Evolutionary conservation across 140 eudicot genomes (phyloP).

Genomic region (Oenanthe javanica): DNA sequence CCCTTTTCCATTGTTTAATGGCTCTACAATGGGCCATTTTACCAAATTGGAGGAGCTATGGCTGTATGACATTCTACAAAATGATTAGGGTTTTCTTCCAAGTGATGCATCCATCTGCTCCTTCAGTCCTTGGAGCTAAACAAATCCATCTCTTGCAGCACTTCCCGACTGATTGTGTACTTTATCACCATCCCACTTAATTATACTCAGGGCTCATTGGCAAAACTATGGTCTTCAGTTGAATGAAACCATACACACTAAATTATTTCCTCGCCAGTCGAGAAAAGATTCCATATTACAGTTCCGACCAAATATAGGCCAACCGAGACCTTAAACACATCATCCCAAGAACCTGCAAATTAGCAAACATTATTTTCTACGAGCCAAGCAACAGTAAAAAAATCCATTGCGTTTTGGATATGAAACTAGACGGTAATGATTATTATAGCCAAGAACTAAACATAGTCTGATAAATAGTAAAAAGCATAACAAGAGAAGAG

Average conservation of each 20-base stretch:
- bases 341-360: slow-evolving; percentile 82
- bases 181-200: neutral
- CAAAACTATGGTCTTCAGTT: neutral
- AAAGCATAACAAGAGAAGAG: neutral
- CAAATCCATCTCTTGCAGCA: neutral
- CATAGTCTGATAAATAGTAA: neutral
- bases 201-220: neutral
- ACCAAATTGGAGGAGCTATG: neutral
- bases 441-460: neutral
- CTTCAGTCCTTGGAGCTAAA: neutral
- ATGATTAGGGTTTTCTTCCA: neutral
- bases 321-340: slow-evolving; percentile 77
- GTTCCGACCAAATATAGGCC: slow-evolving; percentile 81
- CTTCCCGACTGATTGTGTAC: neutral
- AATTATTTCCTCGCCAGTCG: slow-evolving; percentile 81
- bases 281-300: slow-evolving; percentile 77
- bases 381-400: neutral
- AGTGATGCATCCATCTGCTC: neutral
- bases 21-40: neutral
- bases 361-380: neutral
- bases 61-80: neutral
- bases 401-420: neutral
- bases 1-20: neutral
- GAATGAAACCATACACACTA: neutral
- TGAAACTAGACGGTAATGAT: neutral